Evolutionary conservation across 805 yeast species (phyloP).

Genomic region (Scheffersomyces amazonensis): DNA sequence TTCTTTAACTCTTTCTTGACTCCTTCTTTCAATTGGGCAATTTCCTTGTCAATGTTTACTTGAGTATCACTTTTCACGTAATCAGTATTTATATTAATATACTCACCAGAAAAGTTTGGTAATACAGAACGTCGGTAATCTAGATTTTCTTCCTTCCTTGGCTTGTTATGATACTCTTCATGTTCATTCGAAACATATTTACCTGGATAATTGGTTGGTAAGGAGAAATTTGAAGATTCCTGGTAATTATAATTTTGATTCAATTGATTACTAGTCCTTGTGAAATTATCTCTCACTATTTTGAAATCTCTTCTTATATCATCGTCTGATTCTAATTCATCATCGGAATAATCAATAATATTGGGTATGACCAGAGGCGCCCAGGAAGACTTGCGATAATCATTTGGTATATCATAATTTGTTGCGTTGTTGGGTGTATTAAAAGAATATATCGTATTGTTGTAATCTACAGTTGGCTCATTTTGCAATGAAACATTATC

Average conservation of each 20-base stretch:
- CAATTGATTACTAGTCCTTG: background rate
- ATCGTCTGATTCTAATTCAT: constrained; percentile 12
- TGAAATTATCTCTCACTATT: constrained; percentile 3
- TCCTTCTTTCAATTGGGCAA: constrained; percentile 6
- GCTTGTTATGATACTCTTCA: too few species aligned
- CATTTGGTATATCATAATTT: background rate
- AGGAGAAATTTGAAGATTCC: constrained; percentile 4
- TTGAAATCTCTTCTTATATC: constrained; percentile 2
- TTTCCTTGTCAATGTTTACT: constrained; percentile 3
- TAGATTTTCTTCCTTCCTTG: background rate
- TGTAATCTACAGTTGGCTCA: constrained; percentile 35
- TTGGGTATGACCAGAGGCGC: background rate
- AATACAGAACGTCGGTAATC: background rate
- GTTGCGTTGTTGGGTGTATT: background rate
- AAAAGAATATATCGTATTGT: constrained; percentile 16
- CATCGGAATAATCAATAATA: constrained; percentile 11
- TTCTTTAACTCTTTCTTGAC: constrained; percentile 4
- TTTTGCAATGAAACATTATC: constrained; percentile 18
- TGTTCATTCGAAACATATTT: constrained; percentile 7
- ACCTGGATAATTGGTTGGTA: constrained; percentile 19
- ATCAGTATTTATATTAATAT: background rate
- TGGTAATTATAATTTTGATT: background rate
- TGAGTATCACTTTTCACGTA: background rate
- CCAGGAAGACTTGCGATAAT: background rate
- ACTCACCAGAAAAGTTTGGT: background rate